Conservation (phyloP, 2,329 filamentous ascomycete genomes). For the Eutypella sp. region DNA sequence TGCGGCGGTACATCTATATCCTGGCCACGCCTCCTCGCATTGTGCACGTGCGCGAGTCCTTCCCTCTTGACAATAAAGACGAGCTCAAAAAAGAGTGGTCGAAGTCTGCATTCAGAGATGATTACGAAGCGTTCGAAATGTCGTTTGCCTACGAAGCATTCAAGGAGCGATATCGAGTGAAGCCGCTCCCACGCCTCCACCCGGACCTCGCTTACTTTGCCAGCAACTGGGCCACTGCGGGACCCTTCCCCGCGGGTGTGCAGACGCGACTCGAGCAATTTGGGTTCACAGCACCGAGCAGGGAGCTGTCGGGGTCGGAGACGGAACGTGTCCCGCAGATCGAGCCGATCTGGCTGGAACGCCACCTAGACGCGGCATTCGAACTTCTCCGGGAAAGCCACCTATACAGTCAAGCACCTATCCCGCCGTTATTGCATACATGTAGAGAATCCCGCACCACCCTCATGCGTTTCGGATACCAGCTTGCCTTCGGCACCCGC, state of each 20-base stretch:
- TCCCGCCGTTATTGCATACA: constrained; percentile 21
- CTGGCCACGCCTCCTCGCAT: constrained; percentile 15
- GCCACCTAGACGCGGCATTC: constrained; percentile 8
- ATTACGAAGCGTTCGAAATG: not conserved
- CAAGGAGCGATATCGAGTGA: constrained; percentile 3
- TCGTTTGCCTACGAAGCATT: not conserved
- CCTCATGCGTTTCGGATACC: constrained; percentile 11
- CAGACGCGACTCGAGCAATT: not conserved
- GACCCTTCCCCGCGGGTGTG: not conserved
- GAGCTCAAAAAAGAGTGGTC: constrained; percentile 4
- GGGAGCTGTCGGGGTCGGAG: constrained; percentile 6
- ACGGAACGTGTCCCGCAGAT: constrained; percentile 9
- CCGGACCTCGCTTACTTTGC: constrained; percentile 13
- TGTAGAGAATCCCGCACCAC: constrained; percentile 22
- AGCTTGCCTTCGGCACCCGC: constrained; percentile 16
- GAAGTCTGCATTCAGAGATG: not conserved
- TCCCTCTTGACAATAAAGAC: not conserved
- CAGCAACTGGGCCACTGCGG: constrained; percentile 7
- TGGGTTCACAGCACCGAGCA: not conserved
- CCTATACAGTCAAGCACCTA: constrained; percentile 14
- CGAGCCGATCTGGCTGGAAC: constrained; percentile 5
- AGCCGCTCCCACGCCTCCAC: constrained; percentile 9
- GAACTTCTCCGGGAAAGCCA: constrained; percentile 8
- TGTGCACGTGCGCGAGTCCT: constrained; percentile 10
- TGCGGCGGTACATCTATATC: no score